phyloP scores from a whole-genome alignment of 805 yeast species.

The Starmerella floris region DNA sequence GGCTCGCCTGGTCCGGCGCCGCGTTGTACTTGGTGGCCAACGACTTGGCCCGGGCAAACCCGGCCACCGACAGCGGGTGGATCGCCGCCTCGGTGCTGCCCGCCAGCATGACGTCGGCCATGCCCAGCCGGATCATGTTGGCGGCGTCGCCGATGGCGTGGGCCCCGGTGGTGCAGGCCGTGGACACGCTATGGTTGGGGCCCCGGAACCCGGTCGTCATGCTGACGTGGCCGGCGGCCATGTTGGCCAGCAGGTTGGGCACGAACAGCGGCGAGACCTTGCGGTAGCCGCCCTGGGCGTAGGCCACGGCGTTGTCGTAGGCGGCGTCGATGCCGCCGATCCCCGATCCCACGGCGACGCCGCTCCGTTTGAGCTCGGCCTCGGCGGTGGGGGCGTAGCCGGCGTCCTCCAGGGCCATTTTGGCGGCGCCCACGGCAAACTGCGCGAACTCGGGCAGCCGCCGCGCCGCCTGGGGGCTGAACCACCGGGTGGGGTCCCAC shows the following conservation, averaged over 20 bases:
- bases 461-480: slow-evolving; percentile 37
- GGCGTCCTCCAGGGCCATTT: slow-evolving; percentile 66
- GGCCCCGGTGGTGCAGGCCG: slow-evolving; percentile 96
- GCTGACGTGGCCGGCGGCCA: slow-evolving; percentile 89
- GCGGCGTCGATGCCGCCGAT: slow-evolving; percentile 75
- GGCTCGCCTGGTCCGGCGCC: slow-evolving; percentile 49
- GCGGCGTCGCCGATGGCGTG: slow-evolving; percentile 90
- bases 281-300: slow-evolving; percentile 41
- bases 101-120: slow-evolving; percentile 76
- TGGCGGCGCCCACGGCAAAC: slow-evolving; percentile 62
- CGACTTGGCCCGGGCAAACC: slow-evolving; percentile 81
- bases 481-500: slow-evolving; percentile 43
- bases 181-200: slow-evolving; percentile 74
- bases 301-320: slow-evolving; percentile 47
- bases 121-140: slow-evolving; percentile 63
- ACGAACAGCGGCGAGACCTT: slow-evolving; percentile 75
- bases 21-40: slow-evolving; percentile 53
- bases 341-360: slow-evolving; percentile 87
- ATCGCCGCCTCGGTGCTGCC: slow-evolving; percentile 88
- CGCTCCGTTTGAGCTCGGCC: slow-evolving; percentile 22
- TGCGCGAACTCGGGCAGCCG: slow-evolving; percentile 62
- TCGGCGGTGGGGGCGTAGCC: slow-evolving; percentile 34
- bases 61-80: slow-evolving; percentile 77
- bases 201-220: slow-evolving; percentile 67
- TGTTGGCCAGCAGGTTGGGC: slow-evolving; percentile 70